Percentiles rank a stretch among this genome's conserved stretches.
phyloP scores from a whole-genome alignment of 768 basidiomycete species.

The Mycena maculata region DNA sequence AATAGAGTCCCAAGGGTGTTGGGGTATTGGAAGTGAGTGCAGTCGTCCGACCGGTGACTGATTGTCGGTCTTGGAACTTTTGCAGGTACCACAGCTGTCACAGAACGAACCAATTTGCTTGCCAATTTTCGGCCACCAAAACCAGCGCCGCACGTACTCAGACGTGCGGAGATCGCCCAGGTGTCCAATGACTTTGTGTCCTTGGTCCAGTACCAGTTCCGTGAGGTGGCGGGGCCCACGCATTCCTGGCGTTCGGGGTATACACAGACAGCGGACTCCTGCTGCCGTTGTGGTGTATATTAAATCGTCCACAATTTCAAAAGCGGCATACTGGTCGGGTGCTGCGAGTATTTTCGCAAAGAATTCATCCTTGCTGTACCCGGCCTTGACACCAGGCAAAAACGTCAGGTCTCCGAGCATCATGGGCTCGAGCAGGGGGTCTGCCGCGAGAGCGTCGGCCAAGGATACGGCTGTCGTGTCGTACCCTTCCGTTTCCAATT shows the following conservation, averaged over 20 bases:
- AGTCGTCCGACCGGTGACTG: neutral
- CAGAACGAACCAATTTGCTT: slow-evolving; percentile 10
- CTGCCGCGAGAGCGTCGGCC: neutral
- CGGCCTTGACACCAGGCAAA: neutral
- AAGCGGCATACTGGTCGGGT: neutral
- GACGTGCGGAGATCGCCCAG: slow-evolving; percentile 35
- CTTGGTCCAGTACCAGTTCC: slow-evolving; percentile 19
- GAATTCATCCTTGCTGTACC: neutral
- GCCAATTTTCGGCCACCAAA: slow-evolving; percentile 35
- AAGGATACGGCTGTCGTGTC: neutral
- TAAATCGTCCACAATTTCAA: neutral
- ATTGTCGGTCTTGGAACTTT: neutral
- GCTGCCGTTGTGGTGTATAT: neutral
- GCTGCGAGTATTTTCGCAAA: neutral
- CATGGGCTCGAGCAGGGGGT: neutral
- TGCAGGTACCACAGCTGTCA: neutral
- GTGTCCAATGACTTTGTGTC: slow-evolving; percentile 42
- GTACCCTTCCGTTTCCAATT: neutral
- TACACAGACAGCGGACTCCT: neutral
- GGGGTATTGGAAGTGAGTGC: neutral
- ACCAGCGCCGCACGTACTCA: slow-evolving; percentile 39
- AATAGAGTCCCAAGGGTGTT: neutral
- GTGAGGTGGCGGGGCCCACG: neutral
- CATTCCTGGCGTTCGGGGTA: neutral
- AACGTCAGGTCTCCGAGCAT: neutral